Evolutionary conservation across 768 basidiomycete species (phyloP), one percentile per base, ranked within the genome.

Genomic region (Boletus pseudo-olivaceus): DNA sequence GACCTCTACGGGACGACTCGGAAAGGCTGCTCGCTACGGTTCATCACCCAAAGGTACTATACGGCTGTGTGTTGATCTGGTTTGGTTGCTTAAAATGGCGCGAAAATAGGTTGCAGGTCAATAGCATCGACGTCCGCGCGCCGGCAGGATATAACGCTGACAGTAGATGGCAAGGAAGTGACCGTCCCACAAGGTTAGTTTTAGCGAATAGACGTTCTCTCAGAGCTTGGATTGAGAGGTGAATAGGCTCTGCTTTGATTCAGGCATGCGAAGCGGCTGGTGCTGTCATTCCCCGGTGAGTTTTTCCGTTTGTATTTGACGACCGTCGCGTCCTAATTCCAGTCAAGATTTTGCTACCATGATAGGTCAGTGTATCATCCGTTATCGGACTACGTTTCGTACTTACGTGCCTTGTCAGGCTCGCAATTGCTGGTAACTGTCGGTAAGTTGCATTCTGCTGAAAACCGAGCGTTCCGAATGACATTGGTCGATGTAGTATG

Each of bases 371-470:
- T 61, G 15, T 45, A 6, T 5, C 41, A 9, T 33, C 15, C 11
- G 26, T 47, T 8, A 17, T 27, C 38, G 34, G 32, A 30, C 33
- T 50, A 14, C 32, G n/a, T 37, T 44, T 37, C 26, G 38, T n/a
- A 19, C 47, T 55, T 34, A 62, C 44, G 20, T 47, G 26, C 10
- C 5, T 41, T 37, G n/a, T 49, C 51, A 90, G 94, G 64, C 83
- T 98, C 26, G 93, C 95, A 46, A 95, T 98, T 66, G 96, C 96
- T 62, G 96, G 96, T 48, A 98, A 98, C 71, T 98, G 96, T 76
- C 90, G 91, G 90, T 90, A 60, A 72, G 87, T 72, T 12, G 8
- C 27, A 45, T 29, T 53, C 46, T 42, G 49, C 53, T 45, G 23
- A 20, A 20, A 7, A 26, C 27, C 32, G 59, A 40, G 57, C 34